Percentiles rank a stretch among this genome's conserved stretches.
Evolutionary conservation across 306 rosid genomes (phyloP).

Genomic region (Lotus japonicus): DNA sequence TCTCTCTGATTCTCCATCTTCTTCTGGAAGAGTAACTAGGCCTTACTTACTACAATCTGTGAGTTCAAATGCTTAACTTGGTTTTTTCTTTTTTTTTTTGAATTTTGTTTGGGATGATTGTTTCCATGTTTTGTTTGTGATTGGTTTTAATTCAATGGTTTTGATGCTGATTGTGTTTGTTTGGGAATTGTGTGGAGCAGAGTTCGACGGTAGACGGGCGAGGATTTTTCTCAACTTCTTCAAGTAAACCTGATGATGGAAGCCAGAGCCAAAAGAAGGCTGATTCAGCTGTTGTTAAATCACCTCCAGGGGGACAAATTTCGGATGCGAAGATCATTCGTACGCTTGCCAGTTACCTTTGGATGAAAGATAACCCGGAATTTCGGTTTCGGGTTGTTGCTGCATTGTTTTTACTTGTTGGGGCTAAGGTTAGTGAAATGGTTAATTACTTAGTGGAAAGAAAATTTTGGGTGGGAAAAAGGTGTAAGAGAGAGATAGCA

Average conservation of each 20-base stretch:
- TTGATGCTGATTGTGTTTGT: conserved; percentile 11
- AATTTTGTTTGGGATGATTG: too few relatives aligned
- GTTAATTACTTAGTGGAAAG: not conserved
- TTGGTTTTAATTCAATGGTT: conserved; percentile 8
- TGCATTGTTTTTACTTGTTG: conserved; percentile 78
- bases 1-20: conserved; percentile 35
- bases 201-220: conserved; percentile 31
- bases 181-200: conserved; percentile 20
- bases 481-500: too few relatives aligned
- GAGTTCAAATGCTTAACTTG: conserved; percentile 16
- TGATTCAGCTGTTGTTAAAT: conserved; percentile 17
- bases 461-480: too few relatives aligned
- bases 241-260: conserved; percentile 35
- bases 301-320: conserved; percentile 19
- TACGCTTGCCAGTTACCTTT: conserved; percentile 79
- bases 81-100: not conserved
- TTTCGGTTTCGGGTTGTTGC: conserved; percentile 73
- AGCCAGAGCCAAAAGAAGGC: conserved; percentile 2
- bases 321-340: conserved; percentile 57
- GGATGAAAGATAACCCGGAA: conserved; percentile 85
- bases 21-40: conserved; percentile 23
- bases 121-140: not conserved
- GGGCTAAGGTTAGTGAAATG: conserved; percentile 62
- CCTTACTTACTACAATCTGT: conserved; percentile 27
- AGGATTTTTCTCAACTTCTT: conserved; percentile 32